A percentile compares a stretch with the other conserved stretches of the same genome.
Conservation (phyloP, 257 asterid species). For the Knoxia roxburghii region DNA sequence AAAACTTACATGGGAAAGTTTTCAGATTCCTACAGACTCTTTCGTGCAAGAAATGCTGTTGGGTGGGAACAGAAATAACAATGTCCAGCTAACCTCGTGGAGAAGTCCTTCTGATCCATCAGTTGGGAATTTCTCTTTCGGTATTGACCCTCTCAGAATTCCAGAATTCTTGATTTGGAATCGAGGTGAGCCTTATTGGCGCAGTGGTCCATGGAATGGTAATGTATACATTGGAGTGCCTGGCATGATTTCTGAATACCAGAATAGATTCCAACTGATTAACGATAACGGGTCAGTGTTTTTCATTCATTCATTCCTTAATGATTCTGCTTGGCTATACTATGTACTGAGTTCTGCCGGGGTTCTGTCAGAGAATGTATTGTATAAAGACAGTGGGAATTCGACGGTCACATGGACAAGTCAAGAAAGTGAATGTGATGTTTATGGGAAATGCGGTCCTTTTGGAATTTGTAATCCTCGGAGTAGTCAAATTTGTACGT, state of each 20-base stretch:
- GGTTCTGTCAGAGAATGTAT: no score
- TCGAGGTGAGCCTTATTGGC: slow-evolving; percentile 22
- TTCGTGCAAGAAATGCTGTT: slow-evolving; percentile 32
- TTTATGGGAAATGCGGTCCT: slow-evolving; percentile 35
- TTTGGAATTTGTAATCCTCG: slow-evolving; percentile 38
- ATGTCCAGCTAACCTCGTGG: slow-evolving; percentile 37
- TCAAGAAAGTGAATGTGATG: no score
- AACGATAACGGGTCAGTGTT: no score
- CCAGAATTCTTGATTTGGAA: slow-evolving; percentile 37
- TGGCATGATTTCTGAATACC: slow-evolving; percentile 9
- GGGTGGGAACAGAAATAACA: background rate
- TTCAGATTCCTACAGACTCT: slow-evolving; percentile 28
- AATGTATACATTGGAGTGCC: slow-evolving; percentile 17
- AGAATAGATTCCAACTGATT: slow-evolving; percentile 1
- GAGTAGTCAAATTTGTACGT: slow-evolving; percentile 32
- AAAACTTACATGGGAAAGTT: slow-evolving; percentile 38
- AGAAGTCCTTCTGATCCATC: slow-evolving; percentile 33
- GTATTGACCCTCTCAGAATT: slow-evolving; percentile 19
- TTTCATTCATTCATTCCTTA: no score
- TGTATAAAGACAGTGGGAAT: no score
- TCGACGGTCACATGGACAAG: no score
- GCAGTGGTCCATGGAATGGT: slow-evolving; percentile 39
- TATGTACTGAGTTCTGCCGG: no score
- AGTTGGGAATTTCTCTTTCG: slow-evolving; percentile 30
- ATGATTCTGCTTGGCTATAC: no score